These are phyloP conservation scores for Apiospora arundinis DNA, from an alignment of 2,329 filamentous ascomycete species.

Conservation along the genomic window DNA sequence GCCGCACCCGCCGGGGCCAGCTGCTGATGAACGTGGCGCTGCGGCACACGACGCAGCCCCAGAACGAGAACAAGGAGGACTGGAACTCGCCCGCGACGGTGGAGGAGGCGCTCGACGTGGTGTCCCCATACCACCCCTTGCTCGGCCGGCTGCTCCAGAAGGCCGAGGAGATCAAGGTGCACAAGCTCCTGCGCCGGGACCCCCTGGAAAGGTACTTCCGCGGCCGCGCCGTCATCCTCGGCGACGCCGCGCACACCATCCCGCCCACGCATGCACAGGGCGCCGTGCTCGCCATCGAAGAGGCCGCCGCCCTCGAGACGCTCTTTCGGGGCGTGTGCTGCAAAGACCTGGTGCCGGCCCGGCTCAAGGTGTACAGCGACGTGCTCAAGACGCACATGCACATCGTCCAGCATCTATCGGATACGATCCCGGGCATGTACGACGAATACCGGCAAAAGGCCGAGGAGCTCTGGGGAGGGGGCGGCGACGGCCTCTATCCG, in stretches of 20 bases:
- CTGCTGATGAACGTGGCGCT: slow-evolving; percentile 24
- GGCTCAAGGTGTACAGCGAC: slow-evolving; percentile 23
- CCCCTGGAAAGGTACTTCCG: slow-evolving; percentile 21
- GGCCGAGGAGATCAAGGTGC: slow-evolving; percentile 24
- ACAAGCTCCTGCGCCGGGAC: slow-evolving; percentile 25
- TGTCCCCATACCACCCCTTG: slow-evolving; percentile 24
- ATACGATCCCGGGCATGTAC: slow-evolving; percentile 23
- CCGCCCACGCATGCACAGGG: slow-evolving; percentile 28
- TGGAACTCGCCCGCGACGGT: slow-evolving; percentile 24
- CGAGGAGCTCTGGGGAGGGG: slow-evolving; percentile 24
- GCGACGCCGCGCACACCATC: slow-evolving; percentile 27
- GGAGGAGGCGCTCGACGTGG: slow-evolving; percentile 22
- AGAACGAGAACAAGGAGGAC: slow-evolving; percentile 7
- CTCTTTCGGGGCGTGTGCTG: slow-evolving; percentile 17
- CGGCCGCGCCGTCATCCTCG: slow-evolving; percentile 27
- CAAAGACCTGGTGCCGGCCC: background rate
- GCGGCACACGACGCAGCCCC: slow-evolving; percentile 23
- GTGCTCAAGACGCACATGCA: slow-evolving; percentile 27
- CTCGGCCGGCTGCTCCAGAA: slow-evolving; percentile 24
- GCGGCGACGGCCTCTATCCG: slow-evolving; percentile 20
- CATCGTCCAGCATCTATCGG: slow-evolving; percentile 26
- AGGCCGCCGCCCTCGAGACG: slow-evolving; percentile 26
- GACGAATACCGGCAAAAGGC: slow-evolving; percentile 24
- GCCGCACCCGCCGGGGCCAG: slow-evolving; percentile 12
- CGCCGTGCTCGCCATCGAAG: slow-evolving; percentile 25